Base-by-base conservation (phyloP, 257 asterid genomes). In the Ajuga chamaepitys region DNA sequence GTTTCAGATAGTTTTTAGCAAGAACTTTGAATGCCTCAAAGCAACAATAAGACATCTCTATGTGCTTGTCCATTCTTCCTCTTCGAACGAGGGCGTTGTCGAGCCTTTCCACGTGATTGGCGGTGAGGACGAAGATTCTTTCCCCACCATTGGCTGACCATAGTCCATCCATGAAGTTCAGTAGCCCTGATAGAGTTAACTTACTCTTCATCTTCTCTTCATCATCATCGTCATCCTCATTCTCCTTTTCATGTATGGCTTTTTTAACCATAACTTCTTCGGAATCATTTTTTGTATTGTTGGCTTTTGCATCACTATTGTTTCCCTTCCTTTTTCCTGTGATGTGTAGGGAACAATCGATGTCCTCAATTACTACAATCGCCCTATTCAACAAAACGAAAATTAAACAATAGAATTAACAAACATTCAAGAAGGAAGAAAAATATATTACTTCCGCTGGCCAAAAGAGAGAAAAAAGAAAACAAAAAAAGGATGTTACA, bases 31-130 rank as follows among this genome's bases (percentile, higher is more conserved):
- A 66, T 1, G 63, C 54, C 24, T 66, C 71, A 24, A 52, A 66
- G 55, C 55, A 22, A 37, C 65, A 42, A 26, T 67, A 67, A 1
- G 65, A 55, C 72, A 67, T 67, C 57, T 55, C 37, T 7, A 67
- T 42, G 48, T 67, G 72, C 48, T 17, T 67, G 35, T 67, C 65
- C 72, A 67, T 67, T 9, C 72, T 42, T 10, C 72, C 72, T 3
- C 35, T 11, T 0, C 72, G 63, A 5, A 66, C 12, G 14, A 66
- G 26, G 3, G 71, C 63, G 0, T 28, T 21, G 37, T 66, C 71
- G 22, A 66, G 38, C 16, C 44, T 67, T 0, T 67, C 72, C 8
- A 38, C 3, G 56, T 52, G 52, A 7, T 66, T 66, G 3, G 71
- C 54, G 1, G 71, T 66, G 64, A 67, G 9, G 4, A 67, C 3